phyloP scores from a whole-genome alignment of 768 basidiomycete species.

The Rossbeevera mucosa region DNA sequence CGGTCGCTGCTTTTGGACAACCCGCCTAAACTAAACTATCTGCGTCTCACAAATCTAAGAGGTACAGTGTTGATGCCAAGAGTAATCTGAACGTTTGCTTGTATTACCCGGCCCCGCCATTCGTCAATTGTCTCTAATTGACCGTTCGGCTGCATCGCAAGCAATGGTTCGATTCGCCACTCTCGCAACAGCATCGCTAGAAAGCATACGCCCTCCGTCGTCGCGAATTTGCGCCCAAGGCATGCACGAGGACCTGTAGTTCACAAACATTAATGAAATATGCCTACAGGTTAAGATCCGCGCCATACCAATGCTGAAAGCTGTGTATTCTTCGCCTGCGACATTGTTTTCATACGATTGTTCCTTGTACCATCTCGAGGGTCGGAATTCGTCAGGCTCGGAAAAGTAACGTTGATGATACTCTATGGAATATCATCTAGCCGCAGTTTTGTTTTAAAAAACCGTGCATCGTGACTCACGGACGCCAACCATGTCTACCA shows the following conservation, averaged over 20 bases:
- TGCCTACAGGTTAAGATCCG: not conserved
- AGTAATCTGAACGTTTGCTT: slow-evolving; percentile 13
- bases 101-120: slow-evolving; percentile 22
- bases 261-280: not conserved
- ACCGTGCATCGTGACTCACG: slow-evolving; percentile 15
- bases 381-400: slow-evolving; percentile 34
- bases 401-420: slow-evolving; percentile 35
- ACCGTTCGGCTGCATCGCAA: slow-evolving; percentile 19
- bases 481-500: slow-evolving; percentile 30
- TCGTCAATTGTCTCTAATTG: slow-evolving; percentile 16
- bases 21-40: not conserved
- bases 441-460: not conserved
- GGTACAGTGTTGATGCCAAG: slow-evolving; percentile 21
- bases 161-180: slow-evolving; percentile 46
- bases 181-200: slow-evolving; percentile 49
- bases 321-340: slow-evolving; percentile 17
- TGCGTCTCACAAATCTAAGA: slow-evolving; percentile 18
- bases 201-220: slow-evolving; percentile 49
- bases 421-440: slow-evolving; percentile 24
- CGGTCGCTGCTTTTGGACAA: slow-evolving; percentile 11
- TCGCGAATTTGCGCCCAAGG: slow-evolving; percentile 53
- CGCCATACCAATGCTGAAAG: slow-evolving; percentile 21
- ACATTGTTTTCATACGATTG: slow-evolving; percentile 2
- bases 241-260: slow-evolving; percentile 45
- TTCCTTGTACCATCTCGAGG: slow-evolving; percentile 36